Evolutionary conservation across 768 basidiomycete species (phyloP).

Genomic region (Hygrocybe coccinea): DNA sequence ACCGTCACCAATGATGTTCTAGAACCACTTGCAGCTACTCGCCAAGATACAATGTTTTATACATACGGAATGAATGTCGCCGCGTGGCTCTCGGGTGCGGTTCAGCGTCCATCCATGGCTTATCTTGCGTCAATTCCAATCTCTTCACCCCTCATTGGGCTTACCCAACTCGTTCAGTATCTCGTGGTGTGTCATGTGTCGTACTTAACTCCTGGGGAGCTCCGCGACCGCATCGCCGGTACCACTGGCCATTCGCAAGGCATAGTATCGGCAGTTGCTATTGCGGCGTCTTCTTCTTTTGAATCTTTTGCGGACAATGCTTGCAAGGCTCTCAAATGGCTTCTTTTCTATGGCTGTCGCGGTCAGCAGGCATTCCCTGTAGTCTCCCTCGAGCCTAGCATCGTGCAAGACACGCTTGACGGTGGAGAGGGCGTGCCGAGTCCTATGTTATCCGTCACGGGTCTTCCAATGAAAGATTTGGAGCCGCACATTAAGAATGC

Average conservation of each 20-base stretch:
- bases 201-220: slow-evolving; percentile 71
- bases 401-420: slow-evolving; percentile 82
- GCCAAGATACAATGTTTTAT: slow-evolving; percentile 58
- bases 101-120: slow-evolving; percentile 66
- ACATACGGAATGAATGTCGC: slow-evolving; percentile 73
- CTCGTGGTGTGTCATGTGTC: slow-evolving; percentile 72
- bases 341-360: slow-evolving; percentile 90
- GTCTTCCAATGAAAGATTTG: slow-evolving; percentile 70
- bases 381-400: slow-evolving; percentile 79
- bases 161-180: slow-evolving; percentile 94
- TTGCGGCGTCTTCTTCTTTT: slow-evolving; percentile 73
- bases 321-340: slow-evolving; percentile 81
- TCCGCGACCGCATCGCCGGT: slow-evolving; percentile 71
- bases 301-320: slow-evolving; percentile 73
- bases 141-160: slow-evolving; percentile 92
- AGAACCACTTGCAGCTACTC: slow-evolving; percentile 58
- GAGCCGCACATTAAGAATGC: slow-evolving; percentile 80
- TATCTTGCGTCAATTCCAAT: slow-evolving; percentile 93
- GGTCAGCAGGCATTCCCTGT: slow-evolving; percentile 94
- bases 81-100: slow-evolving; percentile 75
- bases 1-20: slow-evolving; percentile 64
- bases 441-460: slow-evolving; percentile 90
- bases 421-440: slow-evolving; percentile 91
- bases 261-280: slow-evolving; percentile 86
- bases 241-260: slow-evolving; percentile 98